Percentiles rank a stretch among this genome's conserved stretches.
Evolutionary conservation across 1,284 basidiomycete species (phyloP).

Genomic region (Ceratobasidium papillatum): DNA sequence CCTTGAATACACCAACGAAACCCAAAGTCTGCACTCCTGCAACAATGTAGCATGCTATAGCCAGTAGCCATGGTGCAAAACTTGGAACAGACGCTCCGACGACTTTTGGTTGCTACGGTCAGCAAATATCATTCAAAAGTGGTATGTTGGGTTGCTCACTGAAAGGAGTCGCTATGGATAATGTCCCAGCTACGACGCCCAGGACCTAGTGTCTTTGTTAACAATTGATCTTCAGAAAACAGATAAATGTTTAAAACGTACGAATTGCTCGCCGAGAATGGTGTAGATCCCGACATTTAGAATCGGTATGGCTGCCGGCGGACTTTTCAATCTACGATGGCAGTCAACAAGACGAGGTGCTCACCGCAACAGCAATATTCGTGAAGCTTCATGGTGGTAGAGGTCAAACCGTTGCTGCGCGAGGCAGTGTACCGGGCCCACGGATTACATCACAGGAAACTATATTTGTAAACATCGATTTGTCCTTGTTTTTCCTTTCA

Average conservation of each 20-base stretch:
- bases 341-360: neutral
- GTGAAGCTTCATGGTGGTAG: conserved; percentile 43
- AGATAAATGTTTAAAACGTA: conserved; percentile 45
- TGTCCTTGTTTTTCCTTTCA: neutral
- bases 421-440: conserved; percentile 17
- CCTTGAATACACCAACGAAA: conserved; percentile 80
- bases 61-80: conserved; percentile 78
- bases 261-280: conserved; percentile 78
- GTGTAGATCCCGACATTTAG: conserved; percentile 87
- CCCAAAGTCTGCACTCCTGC: conserved; percentile 80
- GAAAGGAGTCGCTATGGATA: conserved; percentile 79
- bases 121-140: conserved; percentile 22
- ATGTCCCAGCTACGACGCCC: conserved; percentile 74
- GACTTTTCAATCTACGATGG: neutral
- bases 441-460: conserved; percentile 6
- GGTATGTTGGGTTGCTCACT: conserved; percentile 61
- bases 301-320: conserved; percentile 76
- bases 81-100: conserved; percentile 83
- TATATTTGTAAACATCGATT: conserved; percentile 15
- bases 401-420: conserved; percentile 28
- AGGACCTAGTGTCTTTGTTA: conserved; percentile 53
- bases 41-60: conserved; percentile 74
- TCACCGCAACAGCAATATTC: conserved; percentile 46
- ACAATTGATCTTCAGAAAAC: conserved; percentile 4
- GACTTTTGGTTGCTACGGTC: conserved; percentile 59